These are phyloP conservation scores for Chaetothyriales sp. DNA, from an alignment of 2,329 filamentous ascomycete species.

Conservation along the genomic window DNA sequence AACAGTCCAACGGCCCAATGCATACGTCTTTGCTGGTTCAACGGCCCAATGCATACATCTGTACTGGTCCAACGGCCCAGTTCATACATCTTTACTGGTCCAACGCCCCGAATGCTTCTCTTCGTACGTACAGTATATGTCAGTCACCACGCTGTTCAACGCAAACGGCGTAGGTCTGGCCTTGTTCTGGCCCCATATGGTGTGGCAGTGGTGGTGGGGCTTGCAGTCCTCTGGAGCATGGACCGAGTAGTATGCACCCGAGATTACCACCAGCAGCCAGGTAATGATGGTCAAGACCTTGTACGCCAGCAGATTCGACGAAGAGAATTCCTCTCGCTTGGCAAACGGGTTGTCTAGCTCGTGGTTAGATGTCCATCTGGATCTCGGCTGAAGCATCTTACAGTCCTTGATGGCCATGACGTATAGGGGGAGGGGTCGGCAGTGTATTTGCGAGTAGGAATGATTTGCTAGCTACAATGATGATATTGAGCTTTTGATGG, in stretches of 20 bases:
- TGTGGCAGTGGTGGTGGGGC: constrained; percentile 39
- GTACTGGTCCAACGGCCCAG: no score
- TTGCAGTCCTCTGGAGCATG: constrained; percentile 49
- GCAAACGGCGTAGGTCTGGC: constrained; percentile 58
- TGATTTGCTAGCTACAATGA: background rate
- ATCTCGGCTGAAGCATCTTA: background rate
- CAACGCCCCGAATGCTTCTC: constrained; percentile 29
- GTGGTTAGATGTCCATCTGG: background rate
- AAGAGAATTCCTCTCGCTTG: constrained; percentile 52
- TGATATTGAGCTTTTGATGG: background rate
- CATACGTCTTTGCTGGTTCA: no score
- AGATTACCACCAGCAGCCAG: constrained; percentile 60
- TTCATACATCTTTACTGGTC: background rate
- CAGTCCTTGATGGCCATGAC: background rate
- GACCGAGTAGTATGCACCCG: constrained; percentile 61
- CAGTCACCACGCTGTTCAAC: constrained; percentile 49
- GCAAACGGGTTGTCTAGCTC: constrained; percentile 60
- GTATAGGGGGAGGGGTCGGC: background rate
- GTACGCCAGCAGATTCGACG: constrained; percentile 53
- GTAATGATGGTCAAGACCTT: constrained; percentile 60
- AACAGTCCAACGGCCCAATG: no score
- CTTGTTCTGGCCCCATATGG: constrained; percentile 63
- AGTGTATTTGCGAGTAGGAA: background rate
- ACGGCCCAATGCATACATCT: no score
- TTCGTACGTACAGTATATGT: constrained; percentile 51